Conservation (phyloP, 1,284 basidiomycete species). For the Moesziomyces sp. region DNA sequence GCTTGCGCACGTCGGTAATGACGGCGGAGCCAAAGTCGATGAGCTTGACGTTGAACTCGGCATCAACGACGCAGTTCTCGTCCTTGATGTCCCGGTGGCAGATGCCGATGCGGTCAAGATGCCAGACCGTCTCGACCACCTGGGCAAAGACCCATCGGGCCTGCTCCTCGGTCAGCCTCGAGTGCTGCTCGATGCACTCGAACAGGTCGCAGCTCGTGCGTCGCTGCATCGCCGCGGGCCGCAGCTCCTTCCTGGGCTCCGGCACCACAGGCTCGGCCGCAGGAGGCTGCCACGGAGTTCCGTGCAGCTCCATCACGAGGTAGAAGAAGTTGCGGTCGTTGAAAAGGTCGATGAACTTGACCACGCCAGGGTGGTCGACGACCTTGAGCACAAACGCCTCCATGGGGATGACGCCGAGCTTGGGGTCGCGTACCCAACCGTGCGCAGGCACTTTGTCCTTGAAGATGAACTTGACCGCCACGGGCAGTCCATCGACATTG, state of each 20-base stretch:
- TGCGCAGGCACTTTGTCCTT: slow-evolving; percentile 83
- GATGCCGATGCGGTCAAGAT: slow-evolving; percentile 81
- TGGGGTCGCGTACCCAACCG: slow-evolving; percentile 78
- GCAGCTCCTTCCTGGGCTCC: slow-evolving; percentile 7
- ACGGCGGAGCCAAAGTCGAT: slow-evolving; percentile 93
- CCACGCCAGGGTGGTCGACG: slow-evolving; percentile 81
- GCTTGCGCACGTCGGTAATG: slow-evolving; percentile 76
- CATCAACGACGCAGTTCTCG: slow-evolving; percentile 85
- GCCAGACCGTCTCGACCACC: slow-evolving; percentile 83
- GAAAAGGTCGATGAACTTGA: slow-evolving; percentile 83
- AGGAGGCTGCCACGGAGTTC: slow-evolving; percentile 77
- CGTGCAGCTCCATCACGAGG: slow-evolving; percentile 90
- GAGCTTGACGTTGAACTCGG: slow-evolving; percentile 76
- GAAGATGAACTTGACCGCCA: slow-evolving; percentile 93
- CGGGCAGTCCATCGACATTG: slow-evolving; percentile 73
- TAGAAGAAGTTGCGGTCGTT: slow-evolving; percentile 87
- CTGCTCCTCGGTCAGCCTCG: slow-evolving; percentile 80
- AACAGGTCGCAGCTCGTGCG: slow-evolving; percentile 88
- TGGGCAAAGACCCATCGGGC: slow-evolving; percentile 86
- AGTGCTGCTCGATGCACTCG: slow-evolving; percentile 90
- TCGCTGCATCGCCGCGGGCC: slow-evolving; percentile 72
- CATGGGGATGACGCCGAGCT: slow-evolving; percentile 74
- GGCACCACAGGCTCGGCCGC: slow-evolving; percentile 18
- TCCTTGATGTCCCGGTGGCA: slow-evolving; percentile 93
- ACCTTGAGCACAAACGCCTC: slow-evolving; percentile 82